Evolutionary conservation across 345 rosid genomes (phyloP), one percentile per base, ranked within the genome.

Genomic region (Kernera saxatilis): DNA sequence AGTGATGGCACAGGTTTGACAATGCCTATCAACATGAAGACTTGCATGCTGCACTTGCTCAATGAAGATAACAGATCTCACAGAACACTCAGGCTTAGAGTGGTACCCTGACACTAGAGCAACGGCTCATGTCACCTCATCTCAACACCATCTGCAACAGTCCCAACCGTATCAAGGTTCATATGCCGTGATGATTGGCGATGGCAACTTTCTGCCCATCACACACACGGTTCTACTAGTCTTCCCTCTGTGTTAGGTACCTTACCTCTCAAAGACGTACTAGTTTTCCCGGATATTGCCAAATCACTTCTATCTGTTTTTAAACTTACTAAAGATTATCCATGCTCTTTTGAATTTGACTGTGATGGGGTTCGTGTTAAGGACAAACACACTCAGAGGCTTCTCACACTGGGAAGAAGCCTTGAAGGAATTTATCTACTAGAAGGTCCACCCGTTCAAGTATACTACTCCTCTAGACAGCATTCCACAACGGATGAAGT

Each of bases 111-210:
- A 49, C 9, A 8, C 54, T 1, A 8, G 54, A 2, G 50, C 32
- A 1, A 3, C 54, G 0, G 14, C 54, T 22, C 32, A 49, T 23
- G 30, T 49, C 0, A 49, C 54, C 3, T 4, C 17, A 1, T 7
- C 30, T 1, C 5, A 2, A 0, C 4, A 11, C 8, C n/a, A n/a
- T n/a, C 17, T 49, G 0, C 30, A 49, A 0, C 29, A 49, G 1
- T 4, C 15, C 0, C 3, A 5, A 2, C 7, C 15, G 0, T 49
- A 49, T 0, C 0, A 0, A 0, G 30, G 32, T 0, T 4, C 8
- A 5, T 30, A 22, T 8, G 11, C n/a, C 0, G 17, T 49, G 2
- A 49, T 49, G 54, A 3, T 23, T 1, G 54, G 17, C 0, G 17
- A 49, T 23, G 54, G 54, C 0, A 11, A 49, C 1, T 49, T 10